phyloP scores from a whole-genome alignment of 345 rosid genomes.

The Eucalyptus shirleyi region DNA sequence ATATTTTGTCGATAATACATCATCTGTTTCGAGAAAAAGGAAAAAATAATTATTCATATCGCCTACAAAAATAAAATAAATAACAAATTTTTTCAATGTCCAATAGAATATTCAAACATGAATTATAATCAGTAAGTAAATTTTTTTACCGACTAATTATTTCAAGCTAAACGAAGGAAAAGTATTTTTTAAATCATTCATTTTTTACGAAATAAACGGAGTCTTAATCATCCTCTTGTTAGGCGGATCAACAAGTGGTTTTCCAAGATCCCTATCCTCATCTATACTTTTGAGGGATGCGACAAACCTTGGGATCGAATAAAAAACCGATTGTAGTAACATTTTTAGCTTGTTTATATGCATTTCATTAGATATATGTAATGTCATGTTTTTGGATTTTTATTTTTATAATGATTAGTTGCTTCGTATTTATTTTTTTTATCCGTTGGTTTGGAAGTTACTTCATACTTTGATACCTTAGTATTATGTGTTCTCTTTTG shows the following conservation, averaged over 20 bases:
- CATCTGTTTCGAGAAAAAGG: not conserved
- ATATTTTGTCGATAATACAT: not conserved
- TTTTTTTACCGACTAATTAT: too few relatives aligned
- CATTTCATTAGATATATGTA: too few relatives aligned
- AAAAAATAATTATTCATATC: not conserved
- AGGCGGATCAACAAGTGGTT: fast-evolving
- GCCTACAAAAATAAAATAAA: too few relatives aligned
- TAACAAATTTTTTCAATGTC: too few relatives aligned
- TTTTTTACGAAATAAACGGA: fast-evolving
- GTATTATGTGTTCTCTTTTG: not conserved
- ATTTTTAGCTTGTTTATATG: too few relatives aligned
- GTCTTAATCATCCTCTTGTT: not conserved
- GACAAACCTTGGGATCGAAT: not conserved
- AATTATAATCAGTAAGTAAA: too few relatives aligned
- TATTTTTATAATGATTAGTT: not conserved
- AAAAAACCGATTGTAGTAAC: too few relatives aligned
- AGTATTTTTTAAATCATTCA: fast-evolving
- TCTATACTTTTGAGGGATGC: too few relatives aligned
- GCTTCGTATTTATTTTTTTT: not conserved
- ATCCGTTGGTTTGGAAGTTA: too few relatives aligned
- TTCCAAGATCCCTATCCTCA: not conserved
- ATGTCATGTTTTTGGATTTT: too few relatives aligned
- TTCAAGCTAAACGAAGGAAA: not conserved
- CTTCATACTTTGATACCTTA: not conserved
- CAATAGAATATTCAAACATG: too few relatives aligned